Conservation (phyloP, 2,329 filamentous ascomycete genomes). For the Fusarium nodosum region DNA sequence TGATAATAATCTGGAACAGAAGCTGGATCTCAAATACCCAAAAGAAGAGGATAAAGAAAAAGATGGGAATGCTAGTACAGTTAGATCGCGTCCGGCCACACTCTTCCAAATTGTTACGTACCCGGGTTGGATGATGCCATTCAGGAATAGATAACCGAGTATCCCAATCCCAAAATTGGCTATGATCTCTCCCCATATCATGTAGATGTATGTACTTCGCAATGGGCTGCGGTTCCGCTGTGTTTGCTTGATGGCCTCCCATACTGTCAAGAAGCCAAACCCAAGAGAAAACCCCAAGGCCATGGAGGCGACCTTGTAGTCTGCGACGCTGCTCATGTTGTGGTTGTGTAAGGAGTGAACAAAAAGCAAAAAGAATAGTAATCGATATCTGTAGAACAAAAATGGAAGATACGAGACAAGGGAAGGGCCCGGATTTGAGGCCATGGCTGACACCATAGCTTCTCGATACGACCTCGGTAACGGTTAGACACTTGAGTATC, state of each 20-base stretch:
- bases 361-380: background rate
- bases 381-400: background rate
- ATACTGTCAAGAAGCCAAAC: conserved; percentile 58
- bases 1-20: conserved; percentile 68
- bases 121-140: conserved; percentile 53
- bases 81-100: background rate
- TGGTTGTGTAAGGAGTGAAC: background rate
- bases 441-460: background rate
- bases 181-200: conserved; percentile 62
- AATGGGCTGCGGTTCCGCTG: conserved; percentile 53
- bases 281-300: conserved; percentile 55
- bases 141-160: conserved; percentile 58
- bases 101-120: conserved; percentile 19
- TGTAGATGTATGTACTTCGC: conserved; percentile 58
- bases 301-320: conserved; percentile 50
- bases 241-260: conserved; percentile 60
- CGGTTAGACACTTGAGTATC: background rate
- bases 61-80: conserved; percentile 48
- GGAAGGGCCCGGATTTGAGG: background rate
- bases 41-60: conserved; percentile 56
- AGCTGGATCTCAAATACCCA: conserved; percentile 64
- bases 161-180: conserved; percentile 57
- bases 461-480: background rate
- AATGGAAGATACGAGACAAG: background rate
- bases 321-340: background rate